Evolutionary conservation across 108 stramenopile species (phyloP).

Genomic region (Pinguiococcus pyrenoidosus): DNA sequence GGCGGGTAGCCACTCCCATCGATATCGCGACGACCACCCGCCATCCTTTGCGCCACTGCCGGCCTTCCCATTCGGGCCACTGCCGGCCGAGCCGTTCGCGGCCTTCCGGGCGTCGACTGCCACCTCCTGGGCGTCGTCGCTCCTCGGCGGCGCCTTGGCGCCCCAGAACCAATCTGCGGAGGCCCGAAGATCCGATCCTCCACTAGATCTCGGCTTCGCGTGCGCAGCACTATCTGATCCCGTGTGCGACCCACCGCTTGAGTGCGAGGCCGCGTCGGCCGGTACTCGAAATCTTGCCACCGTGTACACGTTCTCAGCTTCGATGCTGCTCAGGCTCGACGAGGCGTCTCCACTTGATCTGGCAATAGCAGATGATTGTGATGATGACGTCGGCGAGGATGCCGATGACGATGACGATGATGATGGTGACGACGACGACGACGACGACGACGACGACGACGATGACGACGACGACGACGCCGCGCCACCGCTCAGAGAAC

Average conservation of each 20-base stretch:
- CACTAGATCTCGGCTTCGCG: too few species aligned
- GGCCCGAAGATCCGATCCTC: neutral
- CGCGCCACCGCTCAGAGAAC: neutral
- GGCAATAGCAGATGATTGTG: neutral
- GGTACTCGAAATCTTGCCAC: too few species aligned
- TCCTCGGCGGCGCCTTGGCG: neutral
- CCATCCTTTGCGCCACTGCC: conserved; percentile 5
- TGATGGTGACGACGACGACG: neutral
- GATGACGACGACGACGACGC: neutral
- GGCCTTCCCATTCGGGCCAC: conserved; percentile 5
- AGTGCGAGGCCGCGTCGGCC: too few species aligned
- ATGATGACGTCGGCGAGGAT: too few species aligned
- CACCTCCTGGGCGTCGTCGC: neutral
- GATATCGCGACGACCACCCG: conserved; percentile 27
- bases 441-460: neutral
- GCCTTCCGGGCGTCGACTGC: neutral
- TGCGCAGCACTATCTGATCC: too few species aligned
- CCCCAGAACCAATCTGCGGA: neutral
- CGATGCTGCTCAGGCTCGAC: too few species aligned
- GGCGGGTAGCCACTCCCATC: conserved; percentile 89
- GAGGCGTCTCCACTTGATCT: too few species aligned
- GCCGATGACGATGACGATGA: neutral
- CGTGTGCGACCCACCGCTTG: too few species aligned
- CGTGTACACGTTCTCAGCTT: too few species aligned
- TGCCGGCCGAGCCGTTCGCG: neutral